phyloP scores from a whole-genome alignment of 1,284 basidiomycete genomes.

The Microbotryomycetes sp. region DNA sequence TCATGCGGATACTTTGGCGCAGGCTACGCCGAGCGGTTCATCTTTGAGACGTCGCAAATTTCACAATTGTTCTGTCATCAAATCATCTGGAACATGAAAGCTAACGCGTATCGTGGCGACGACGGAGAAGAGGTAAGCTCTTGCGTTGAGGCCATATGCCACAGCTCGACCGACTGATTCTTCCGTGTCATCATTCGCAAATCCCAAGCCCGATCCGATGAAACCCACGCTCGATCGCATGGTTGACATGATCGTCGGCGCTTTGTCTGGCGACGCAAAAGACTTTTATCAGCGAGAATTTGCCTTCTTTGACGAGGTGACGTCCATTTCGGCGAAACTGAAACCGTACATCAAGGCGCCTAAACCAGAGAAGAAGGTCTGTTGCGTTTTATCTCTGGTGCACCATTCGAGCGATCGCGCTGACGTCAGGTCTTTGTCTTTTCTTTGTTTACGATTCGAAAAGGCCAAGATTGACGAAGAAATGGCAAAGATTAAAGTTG shows the following conservation, averaged over 20 bases:
- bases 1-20: too few species aligned
- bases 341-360: slow-evolving; percentile 94
- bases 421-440: too few species aligned
- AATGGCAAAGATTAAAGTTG: slow-evolving; percentile 91
- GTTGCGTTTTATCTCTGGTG: too few species aligned
- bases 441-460: slow-evolving; percentile 9
- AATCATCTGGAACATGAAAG: slow-evolving; percentile 99
- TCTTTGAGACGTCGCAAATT: slow-evolving; percentile 95
- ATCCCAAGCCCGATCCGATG: slow-evolving; percentile 74
- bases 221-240: slow-evolving; percentile 89
- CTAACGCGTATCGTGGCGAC: slow-evolving; percentile 93
- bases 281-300: slow-evolving; percentile 94
- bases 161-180: neutral
- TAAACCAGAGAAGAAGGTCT: slow-evolving; percentile 93
- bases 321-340: slow-evolving; percentile 93
- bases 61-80: slow-evolving; percentile 99
- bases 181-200: neutral
- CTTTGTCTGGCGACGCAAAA: slow-evolving; percentile 83
- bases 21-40: slow-evolving; percentile 93
- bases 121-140: slow-evolving; percentile 63
- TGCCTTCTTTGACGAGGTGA: slow-evolving; percentile 91
- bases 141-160: neutral
- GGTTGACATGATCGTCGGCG: slow-evolving; percentile 70
- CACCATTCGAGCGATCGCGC: neutral
- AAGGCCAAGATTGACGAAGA: slow-evolving; percentile 99